Evolutionary conservation across 2,329 filamentous ascomycete genomes (phyloP).

Genomic region (Juglanconis oblonga): DNA sequence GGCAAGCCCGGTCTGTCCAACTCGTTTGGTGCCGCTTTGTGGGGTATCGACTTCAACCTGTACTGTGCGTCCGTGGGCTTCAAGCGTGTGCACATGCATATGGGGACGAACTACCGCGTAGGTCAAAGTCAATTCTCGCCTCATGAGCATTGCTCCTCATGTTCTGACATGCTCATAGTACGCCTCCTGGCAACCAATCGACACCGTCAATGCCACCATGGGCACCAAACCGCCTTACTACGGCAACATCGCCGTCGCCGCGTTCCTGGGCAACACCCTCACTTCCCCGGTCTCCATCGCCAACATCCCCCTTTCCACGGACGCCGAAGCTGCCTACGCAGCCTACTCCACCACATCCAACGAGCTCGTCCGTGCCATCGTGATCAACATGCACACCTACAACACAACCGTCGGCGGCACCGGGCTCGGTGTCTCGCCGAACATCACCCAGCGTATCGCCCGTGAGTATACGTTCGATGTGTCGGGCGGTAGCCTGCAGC

Average conservation of each 20-base stretch:
- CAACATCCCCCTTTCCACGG: slow-evolving; percentile 40
- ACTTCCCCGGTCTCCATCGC: slow-evolving; percentile 39
- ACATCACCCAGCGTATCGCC: slow-evolving; percentile 27
- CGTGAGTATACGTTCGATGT: slow-evolving; percentile 42
- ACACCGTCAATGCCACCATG: slow-evolving; percentile 43
- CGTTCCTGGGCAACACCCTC: slow-evolving; percentile 46
- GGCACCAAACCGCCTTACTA: slow-evolving; percentile 66
- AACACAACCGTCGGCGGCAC: slow-evolving; percentile 53
- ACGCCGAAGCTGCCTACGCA: slow-evolving; percentile 52
- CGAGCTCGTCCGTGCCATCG: slow-evolving; percentile 43
- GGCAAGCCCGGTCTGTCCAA: slow-evolving; percentile 61
- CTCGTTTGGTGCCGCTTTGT: slow-evolving; percentile 63
- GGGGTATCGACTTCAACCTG: slow-evolving; percentile 61
- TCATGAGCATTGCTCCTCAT: background rate
- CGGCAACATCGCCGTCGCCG: slow-evolving; percentile 56
- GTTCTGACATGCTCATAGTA: slow-evolving; percentile 36
- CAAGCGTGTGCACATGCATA: slow-evolving; percentile 60
- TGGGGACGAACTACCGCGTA: slow-evolving; percentile 58
- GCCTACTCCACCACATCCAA: slow-evolving; percentile 40
- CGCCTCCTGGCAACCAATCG: slow-evolving; percentile 57
- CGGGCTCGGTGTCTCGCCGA: slow-evolving; percentile 22
- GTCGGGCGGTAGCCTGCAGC: slow-evolving; percentile 24
- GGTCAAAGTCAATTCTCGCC: background rate
- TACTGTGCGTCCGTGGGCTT: slow-evolving; percentile 55
- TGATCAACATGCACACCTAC: slow-evolving; percentile 58